Conservation (phyloP, 148 eudicot genomes). For the Nepenthes gracilis region DNA sequence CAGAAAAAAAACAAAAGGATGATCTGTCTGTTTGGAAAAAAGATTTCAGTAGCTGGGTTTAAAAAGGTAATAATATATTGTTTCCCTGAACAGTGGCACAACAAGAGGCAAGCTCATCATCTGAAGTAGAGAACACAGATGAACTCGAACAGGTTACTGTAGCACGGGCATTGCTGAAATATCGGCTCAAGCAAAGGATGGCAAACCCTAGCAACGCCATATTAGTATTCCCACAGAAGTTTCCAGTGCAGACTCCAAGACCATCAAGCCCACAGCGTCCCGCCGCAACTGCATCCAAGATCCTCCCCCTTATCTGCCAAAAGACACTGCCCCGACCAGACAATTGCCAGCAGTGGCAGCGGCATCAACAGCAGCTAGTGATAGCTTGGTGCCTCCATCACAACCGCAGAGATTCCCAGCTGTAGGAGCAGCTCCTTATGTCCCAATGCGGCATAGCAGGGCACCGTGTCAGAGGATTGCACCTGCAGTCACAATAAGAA, state of each 20-base stretch:
- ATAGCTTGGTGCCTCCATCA: background rate
- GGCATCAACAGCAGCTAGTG: background rate
- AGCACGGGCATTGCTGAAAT: background rate
- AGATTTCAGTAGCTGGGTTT: too few relatives aligned
- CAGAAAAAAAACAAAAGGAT: too few relatives aligned
- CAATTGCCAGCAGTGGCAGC: background rate
- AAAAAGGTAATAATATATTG: background rate
- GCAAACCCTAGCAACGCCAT: background rate
- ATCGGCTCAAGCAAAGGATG: background rate
- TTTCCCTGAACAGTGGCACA: background rate
- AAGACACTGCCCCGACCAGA: background rate
- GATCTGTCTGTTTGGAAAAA: too few relatives aligned
- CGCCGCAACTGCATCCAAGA: background rate
- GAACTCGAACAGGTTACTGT: background rate
- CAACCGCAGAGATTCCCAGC: background rate
- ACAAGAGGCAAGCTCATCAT: background rate
- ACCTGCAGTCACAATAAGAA: background rate
- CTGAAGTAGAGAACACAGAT: background rate
- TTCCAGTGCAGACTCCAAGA: background rate
- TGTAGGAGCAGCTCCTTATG: background rate
- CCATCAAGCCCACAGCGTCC: conserved; percentile 1
- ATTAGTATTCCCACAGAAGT: background rate
- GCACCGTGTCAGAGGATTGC: background rate
- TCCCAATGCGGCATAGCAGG: background rate
- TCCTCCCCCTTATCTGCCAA: conserved; percentile 1